Base-by-base conservation (phyloP, 1,284 basidiomycete species). In the Ganoderma lingzhi region DNA sequence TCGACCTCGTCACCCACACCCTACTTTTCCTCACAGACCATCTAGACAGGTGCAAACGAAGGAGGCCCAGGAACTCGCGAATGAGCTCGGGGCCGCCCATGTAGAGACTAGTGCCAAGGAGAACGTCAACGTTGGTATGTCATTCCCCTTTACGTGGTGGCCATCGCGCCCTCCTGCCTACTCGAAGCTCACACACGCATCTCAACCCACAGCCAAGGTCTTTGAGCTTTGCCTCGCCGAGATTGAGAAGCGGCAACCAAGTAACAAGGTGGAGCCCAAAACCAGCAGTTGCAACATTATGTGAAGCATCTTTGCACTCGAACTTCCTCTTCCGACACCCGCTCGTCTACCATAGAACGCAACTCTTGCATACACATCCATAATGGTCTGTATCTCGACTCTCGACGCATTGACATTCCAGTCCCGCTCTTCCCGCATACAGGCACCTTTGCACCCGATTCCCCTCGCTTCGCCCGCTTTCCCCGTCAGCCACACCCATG, bases 31-130 rank as follows among this genome's bases (percentile, higher is more conserved):
- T 80, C 73, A 79, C 76, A 76, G 73, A 62, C 65, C 65, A 69
- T 86, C 83, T 77, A 94, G 96, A 80, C 91, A 96, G 82, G 95
- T 98, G 32, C 86, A 90, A 64, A 80, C 84, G 1, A 84, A 87
- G 35, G 94, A 97, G 79, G 96, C 91, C 12, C 84, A 94, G 78
- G 87, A 88, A 63, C 85, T 97, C 63, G 96, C 96, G 23, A 86
- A 88, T 76, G 83, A 84, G 68, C 89, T 93, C 71, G 87, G 90
- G 63, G 92, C 94, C 6, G 92, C 91, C 19, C 97, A 92, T 83
- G 85, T 96, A 67, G 96, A 98, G 81, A 93, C 95, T 9, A 96
- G 93, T 75, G 96, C 96, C 56, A 96, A 95, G 85, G 88, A 91
- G 74, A 95, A 96, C 74, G 82, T 91, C 80, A 97, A 98, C 81